These are phyloP conservation scores for Venturia oleaginea DNA, from an alignment of 2,329 filamentous ascomycete genomes.

Conservation along the genomic window DNA sequence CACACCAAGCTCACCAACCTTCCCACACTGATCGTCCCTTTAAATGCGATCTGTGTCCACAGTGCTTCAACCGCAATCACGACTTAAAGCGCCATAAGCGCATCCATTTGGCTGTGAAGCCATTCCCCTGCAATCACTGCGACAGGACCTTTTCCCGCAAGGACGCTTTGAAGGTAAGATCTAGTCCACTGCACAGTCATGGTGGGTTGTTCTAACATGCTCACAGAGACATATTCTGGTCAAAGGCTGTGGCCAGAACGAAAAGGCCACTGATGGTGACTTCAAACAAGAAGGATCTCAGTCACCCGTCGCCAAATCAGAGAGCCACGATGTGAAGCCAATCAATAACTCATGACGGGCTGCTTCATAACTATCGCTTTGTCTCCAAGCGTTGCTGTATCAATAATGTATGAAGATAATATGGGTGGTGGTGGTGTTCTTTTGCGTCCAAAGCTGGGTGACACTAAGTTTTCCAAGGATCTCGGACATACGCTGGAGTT, in stretches of 20 bases:
- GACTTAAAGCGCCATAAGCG: conserved; percentile 93
- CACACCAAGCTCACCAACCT: conserved; percentile 39
- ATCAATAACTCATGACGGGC: not conserved
- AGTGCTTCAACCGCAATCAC: conserved; percentile 93
- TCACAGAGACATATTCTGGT: conserved; percentile 56
- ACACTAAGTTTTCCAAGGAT: not conserved
- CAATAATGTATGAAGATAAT: conserved; percentile 11
- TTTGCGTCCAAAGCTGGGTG: not conserved
- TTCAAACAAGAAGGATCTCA: conserved; percentile 27
- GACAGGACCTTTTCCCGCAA: conserved; percentile 97
- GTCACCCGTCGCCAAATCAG: conserved; percentile 9
- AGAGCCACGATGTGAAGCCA: conserved; percentile 12
- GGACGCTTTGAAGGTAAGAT: conserved; percentile 81
- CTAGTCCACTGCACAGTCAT: not conserved
- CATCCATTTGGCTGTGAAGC: conserved; percentile 92
- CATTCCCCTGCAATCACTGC: conserved; percentile 82
- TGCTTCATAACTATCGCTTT: not conserved
- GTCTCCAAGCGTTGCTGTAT: conserved; percentile 3
- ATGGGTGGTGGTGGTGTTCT: not conserved
- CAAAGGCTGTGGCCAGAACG: conserved; percentile 54
- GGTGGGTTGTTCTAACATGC: conserved; percentile 15
- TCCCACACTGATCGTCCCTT: conserved; percentile 74
- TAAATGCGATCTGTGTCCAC: conserved; percentile 85
- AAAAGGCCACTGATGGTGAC: conserved; percentile 23
- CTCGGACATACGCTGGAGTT: not conserved